phyloP scores from a whole-genome alignment of 2,329 filamentous ascomycete genomes.

The Xylariaceae sp. region DNA sequence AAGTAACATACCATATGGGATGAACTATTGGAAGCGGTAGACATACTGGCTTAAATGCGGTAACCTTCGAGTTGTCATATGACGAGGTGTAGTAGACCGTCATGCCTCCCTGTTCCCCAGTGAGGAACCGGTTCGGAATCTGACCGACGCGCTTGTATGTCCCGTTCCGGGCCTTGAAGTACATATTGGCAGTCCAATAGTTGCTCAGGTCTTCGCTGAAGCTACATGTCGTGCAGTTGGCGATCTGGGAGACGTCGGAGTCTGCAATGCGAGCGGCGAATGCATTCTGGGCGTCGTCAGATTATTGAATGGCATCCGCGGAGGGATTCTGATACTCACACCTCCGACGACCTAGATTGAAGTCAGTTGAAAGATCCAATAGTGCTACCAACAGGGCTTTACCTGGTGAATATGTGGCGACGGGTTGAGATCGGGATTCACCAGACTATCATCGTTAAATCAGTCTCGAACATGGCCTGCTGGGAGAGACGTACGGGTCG shows the following conservation, averaged over 20 bases:
- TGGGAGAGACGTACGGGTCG: slow-evolving; percentile 5
- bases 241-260: slow-evolving; percentile 10
- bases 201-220: slow-evolving; percentile 29
- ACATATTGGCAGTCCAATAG: slow-evolving; percentile 28
- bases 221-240: slow-evolving; percentile 27
- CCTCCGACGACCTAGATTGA: slow-evolving; percentile 9
- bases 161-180: slow-evolving; percentile 21
- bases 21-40: too few species aligned
- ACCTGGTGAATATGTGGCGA: slow-evolving; percentile 14
- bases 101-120: slow-evolving; percentile 13
- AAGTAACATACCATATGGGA: too few species aligned
- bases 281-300: slow-evolving; percentile 6
- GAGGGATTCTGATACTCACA: neutral
- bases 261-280: slow-evolving; percentile 11
- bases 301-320: too few species aligned
- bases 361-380: neutral
- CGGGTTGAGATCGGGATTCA: slow-evolving; percentile 10
- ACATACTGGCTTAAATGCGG: slow-evolving; percentile 35
- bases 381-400: neutral
- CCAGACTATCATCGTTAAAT: slow-evolving; percentile 5
- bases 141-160: slow-evolving; percentile 15
- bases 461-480: neutral
- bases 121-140: slow-evolving; percentile 14
- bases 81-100: slow-evolving; percentile 12
- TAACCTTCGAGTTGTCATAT: slow-evolving; percentile 23